Base-by-base conservation (phyloP, 2,329 filamentous ascomycete species). In the Aureobasidium sp. region DNA sequence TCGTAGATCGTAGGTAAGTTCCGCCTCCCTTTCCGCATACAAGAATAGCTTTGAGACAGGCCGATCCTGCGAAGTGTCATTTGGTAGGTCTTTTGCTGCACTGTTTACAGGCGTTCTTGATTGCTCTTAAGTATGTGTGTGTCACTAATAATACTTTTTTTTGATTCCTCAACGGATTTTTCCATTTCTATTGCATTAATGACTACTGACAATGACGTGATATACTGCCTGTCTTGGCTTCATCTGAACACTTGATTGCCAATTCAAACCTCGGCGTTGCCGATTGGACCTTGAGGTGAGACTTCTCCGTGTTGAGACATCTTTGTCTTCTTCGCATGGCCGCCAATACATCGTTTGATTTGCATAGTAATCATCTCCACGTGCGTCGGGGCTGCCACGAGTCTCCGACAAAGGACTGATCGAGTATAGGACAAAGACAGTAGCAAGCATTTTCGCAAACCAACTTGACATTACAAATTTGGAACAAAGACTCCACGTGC, bases 401-500 rank as follows among this genome's bases (percentile, higher is more conserved):
- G 39, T 10, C 13, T 10, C 20, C 9, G 12, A 47, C 55, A 59
- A 59, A 37, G 43, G 8, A 36, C 13, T 2, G 17, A n/a, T 13
- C 29, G 13, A 26, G 17, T 6, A 24, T 10, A 4, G 20, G 29
- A 59, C 55, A 59, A 59, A 59, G 55, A 59, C 32, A 47, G 15
- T 37, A 59, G 43, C 55, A 32, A 59, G 43, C 27, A 15, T 24
- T 10, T 37, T 37, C 15, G 10, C 48, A 52, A 52, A 52, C 37
- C 34, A 37, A 2, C 6, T 13, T 1, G 37, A 27, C 41, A 47
- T 47, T n/a, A 47, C 41, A 48, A 59, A 59, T 59, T n/a, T 15
- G 29, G 43, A 36, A 59, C 55, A 48, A 59, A 59, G 55, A 37
- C 20, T 27, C 55, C 55, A 59, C 43, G 55, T 47, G 55, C 43